These are phyloP conservation scores for Lasiodiplodia sp. DNA, from an alignment of 2,329 filamentous ascomycete species.

Conservation along the genomic window DNA sequence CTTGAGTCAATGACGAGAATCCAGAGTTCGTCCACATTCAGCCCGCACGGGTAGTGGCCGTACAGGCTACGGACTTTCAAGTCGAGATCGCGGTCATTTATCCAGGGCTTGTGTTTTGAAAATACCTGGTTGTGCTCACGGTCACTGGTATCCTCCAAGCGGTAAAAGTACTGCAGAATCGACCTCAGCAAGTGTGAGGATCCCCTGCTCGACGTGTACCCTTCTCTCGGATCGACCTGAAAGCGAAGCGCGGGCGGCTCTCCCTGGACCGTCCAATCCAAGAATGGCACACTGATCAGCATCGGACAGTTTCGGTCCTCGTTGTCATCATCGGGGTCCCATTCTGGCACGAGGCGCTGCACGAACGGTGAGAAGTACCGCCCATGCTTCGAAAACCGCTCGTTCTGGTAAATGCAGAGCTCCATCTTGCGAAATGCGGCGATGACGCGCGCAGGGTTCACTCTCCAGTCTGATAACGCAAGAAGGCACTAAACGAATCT, in stretches of 20 bases:
- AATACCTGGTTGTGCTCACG: constrained; percentile 52
- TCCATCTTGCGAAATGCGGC: constrained; percentile 44
- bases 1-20: constrained; percentile 50
- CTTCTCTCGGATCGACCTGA: constrained; percentile 52
- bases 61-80: constrained; percentile 53
- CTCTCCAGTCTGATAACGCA: constrained; percentile 42
- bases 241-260: constrained; percentile 49
- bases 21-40: constrained; percentile 55
- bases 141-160: constrained; percentile 52
- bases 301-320: constrained; percentile 40
- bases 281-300: constrained; percentile 51
- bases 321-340: constrained; percentile 26
- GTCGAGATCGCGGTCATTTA: constrained; percentile 50
- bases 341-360: constrained; percentile 40
- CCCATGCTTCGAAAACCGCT: constrained; percentile 54
- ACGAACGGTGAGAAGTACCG: constrained; percentile 53
- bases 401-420: constrained; percentile 48
- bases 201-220: constrained; percentile 48
- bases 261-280: constrained; percentile 52
- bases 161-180: constrained; percentile 53
- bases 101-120: constrained; percentile 53
- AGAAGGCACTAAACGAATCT: constrained; percentile 37
- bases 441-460: constrained; percentile 34
- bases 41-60: constrained; percentile 49
- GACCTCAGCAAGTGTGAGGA: constrained; percentile 51